Evolutionary conservation across 306 rosid species (phyloP), one percentile per base, ranked within the genome.

Genomic region (Trifolium subterraneum): DNA sequence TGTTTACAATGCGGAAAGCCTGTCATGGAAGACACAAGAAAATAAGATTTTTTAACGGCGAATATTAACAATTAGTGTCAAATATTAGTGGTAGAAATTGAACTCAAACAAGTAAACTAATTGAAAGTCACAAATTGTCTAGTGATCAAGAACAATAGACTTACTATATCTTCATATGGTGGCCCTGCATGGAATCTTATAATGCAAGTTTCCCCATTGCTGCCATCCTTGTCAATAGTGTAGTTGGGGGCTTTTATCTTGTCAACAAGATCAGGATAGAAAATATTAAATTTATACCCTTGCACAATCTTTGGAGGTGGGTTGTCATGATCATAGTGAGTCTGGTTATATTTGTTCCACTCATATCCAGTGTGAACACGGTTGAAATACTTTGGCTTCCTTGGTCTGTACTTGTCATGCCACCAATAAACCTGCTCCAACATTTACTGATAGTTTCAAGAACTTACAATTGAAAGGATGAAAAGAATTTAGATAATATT

Each of bases 221-320:
- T 88, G 50, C 95, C 99, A 81, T 94, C 97, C 85, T 88, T 92
- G 86, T 94, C 97, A 13, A 92, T 90, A 10, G 95, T 85, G 78
- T 87, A 94, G 47, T 52, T 81, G 14, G 99, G 99, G 51, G 99
- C 97, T 82, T 88, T 90, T 14, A 56, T 86, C 87, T 94, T 94
- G 88, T 94, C 99, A 61, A 94, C 97, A 65, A 94, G 93, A 77
- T 94, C 98, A 0, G 99, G 96, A 83, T 94, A 92, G 82, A 94
- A 94, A 70, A 94, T 92, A 78, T 94, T 92, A 42, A 94, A 94
- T 52, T 94, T 92, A 74, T 94, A 92, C 5, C 99, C 99, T 76
- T 94, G 99, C 35, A 94, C 99, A 73, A 90, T 85, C 86, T 94
- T 94, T 6, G 99, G 98, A 55, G 99, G 99, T 48, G 96, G 99